These are phyloP conservation scores for Citrus glauca DNA, from an alignment of 345 rosid species.

Conservation along the genomic window DNA sequence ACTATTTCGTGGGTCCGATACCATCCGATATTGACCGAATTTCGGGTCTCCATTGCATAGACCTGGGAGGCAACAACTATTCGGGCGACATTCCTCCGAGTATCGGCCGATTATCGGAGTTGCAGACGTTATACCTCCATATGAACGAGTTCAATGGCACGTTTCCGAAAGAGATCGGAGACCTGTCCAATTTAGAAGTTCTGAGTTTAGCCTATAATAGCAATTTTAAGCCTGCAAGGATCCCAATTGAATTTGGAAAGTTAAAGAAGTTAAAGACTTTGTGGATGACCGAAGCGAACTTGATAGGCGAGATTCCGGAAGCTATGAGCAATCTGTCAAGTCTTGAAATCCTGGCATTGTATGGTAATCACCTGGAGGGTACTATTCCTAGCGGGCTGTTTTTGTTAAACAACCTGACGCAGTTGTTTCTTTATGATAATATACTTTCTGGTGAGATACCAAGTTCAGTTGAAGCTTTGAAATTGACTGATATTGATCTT, in stretches of 20 bases:
- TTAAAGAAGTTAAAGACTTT: conserved; percentile 46
- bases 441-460: conserved; percentile 59
- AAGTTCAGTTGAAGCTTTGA: conserved; percentile 30
- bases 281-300: conserved; percentile 45
- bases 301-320: conserved; percentile 64
- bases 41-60: conserved; percentile 40
- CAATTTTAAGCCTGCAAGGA: conserved; percentile 42
- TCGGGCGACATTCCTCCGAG: conserved; percentile 64
- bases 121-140: conserved; percentile 35
- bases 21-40: conserved; percentile 60
- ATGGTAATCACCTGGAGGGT: conserved; percentile 50
- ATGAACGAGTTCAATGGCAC: conserved; percentile 60
- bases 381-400: conserved; percentile 46
- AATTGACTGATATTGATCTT: conserved; percentile 51
- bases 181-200: conserved; percentile 51
- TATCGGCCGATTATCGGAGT: conserved; percentile 41
- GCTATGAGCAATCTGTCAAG: conserved; percentile 38
- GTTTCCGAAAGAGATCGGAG: conserved; percentile 73
- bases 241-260: conserved; percentile 62
- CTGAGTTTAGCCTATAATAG: conserved; percentile 43
- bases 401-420: conserved; percentile 41
- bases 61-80: conserved; percentile 55
- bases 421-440: conserved; percentile 44
- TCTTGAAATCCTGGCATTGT: conserved; percentile 49
- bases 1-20: conserved; percentile 58